Base-by-base conservation (phyloP, 345 rosid species). In the Brassica nigra region DNA sequence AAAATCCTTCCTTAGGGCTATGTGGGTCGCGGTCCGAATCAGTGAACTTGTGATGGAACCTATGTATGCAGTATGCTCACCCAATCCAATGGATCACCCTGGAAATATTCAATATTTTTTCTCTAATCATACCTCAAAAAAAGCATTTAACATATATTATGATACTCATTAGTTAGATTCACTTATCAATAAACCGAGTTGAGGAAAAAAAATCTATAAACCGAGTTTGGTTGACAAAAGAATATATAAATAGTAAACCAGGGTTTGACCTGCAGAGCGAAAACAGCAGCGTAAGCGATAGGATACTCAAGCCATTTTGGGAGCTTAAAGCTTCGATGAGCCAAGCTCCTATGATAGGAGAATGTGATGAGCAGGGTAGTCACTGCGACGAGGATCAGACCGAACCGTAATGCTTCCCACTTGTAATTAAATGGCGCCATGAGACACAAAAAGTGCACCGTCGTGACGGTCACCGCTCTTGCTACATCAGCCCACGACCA, bases 1-100 rank as follows among this genome's bases (percentile, higher is more conserved):
- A 90, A 70, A 94, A 89, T 36, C 98, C 98, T 85, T 87, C 92
- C 65, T 74, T 74, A 55, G 98, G 97, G 76, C 97, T 92, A 77
- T 90, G 97, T 9, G 97, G 98, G 70, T 94, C 98, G 47, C 87
- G 87, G 14, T 90, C 90, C 1, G 96, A 86, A 84, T 92, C 97
- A 30, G 91, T 84, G 77, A 88, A 89, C 79, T 88, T 86, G 78
- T 94, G 97, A 63, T 94, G 97, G 66, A 88, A 88, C 80, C 98
- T 87, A 71, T 31, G 98, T 12, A 90, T 89, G 86, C 98, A 4
- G 98, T 12, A 90, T 89, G 86, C 98, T 92, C 58, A 90, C 97
- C 97, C 97, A 94, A 72, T 88, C 92, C 74, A 91, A 86, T 66
- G 98, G 98, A 65, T 86, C 83, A 49, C 79, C 87, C 85, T 77